Percentiles rank a stretch among this genome's conserved stretches.
These are phyloP conservation scores for Gonapodya sp. DNA, from an alignment of 192 early-diverging fungal genomes.

Conservation along the genomic window DNA sequence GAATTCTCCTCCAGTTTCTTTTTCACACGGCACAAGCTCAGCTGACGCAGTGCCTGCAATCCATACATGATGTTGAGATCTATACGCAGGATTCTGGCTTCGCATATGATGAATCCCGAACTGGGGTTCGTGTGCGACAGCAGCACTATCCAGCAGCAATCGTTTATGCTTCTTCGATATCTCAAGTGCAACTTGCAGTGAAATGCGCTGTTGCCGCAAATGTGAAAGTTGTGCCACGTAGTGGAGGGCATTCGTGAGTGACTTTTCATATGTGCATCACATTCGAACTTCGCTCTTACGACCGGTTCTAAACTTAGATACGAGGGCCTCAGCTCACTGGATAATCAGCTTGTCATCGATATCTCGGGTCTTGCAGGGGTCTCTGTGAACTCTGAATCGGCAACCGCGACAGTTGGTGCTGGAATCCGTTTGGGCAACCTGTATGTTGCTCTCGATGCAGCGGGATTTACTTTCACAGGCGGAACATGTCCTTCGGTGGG, in stretches of 20 bases:
- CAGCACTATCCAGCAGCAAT: not conserved
- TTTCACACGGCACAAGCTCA: too few relatives aligned
- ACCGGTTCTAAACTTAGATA: constrained; percentile 35
- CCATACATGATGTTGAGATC: too few relatives aligned
- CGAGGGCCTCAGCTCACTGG: constrained; percentile 35
- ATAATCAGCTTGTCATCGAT: constrained; percentile 40
- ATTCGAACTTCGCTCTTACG: not conserved
- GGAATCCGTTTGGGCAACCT: constrained; percentile 44
- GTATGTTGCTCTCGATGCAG: constrained; percentile 25
- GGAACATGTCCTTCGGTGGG: constrained; percentile 52
- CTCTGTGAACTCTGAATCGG: constrained; percentile 11
- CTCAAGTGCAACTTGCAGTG: not conserved
- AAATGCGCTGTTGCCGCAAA: not conserved
- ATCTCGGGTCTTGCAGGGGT: constrained; percentile 24
- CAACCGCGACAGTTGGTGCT: constrained; percentile 29
- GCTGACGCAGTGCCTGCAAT: too few relatives aligned
- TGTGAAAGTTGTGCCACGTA: not conserved
- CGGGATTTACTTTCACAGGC: constrained; percentile 31
- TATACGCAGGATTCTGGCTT: too few relatives aligned
- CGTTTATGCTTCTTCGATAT: not conserved
- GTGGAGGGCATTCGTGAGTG: not conserved
- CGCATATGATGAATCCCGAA: not conserved
- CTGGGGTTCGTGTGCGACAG: not conserved
- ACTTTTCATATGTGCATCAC: not conserved
- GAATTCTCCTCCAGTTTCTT: too few relatives aligned